Conservation (phyloP, 2,329 filamentous ascomycete species). For the Fusarium heterosporum region DNA sequence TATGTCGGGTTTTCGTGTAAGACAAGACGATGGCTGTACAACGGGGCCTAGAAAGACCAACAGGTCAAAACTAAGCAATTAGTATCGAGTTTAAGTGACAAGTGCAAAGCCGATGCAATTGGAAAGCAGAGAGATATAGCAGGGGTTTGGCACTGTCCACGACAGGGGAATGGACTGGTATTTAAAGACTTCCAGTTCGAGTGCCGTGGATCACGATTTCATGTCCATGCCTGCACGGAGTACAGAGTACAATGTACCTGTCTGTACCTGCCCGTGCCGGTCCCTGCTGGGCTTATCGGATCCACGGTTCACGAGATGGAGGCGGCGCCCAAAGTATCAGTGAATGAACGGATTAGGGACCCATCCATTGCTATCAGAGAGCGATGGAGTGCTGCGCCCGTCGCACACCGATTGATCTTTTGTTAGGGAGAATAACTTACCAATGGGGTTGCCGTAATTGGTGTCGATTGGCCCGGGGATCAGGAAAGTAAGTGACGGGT, state of each 20-base stretch:
- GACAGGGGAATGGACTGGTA: slow-evolving; percentile 33
- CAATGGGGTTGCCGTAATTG: slow-evolving; percentile 43
- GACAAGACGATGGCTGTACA: slow-evolving; percentile 30
- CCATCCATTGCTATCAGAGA: slow-evolving; percentile 39
- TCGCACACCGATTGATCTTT: slow-evolving; percentile 42
- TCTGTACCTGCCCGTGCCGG: slow-evolving; percentile 9
- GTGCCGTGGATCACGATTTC: slow-evolving; percentile 17
- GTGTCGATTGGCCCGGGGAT: slow-evolving; percentile 32
- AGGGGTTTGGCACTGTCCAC: slow-evolving; percentile 16
- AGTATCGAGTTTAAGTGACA: slow-evolving; percentile 40
- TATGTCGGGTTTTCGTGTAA: slow-evolving; percentile 29
- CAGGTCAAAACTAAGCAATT: slow-evolving; percentile 42
- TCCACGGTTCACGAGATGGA: slow-evolving; percentile 36
- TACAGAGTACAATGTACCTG: slow-evolving; percentile 2
- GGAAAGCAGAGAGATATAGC: slow-evolving; percentile 8
- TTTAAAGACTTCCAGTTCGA: slow-evolving; percentile 28
- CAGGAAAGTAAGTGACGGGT: not conserved
- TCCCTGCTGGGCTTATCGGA: slow-evolving; percentile 39
- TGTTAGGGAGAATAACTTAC: slow-evolving; percentile 42
- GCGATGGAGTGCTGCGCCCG: slow-evolving; percentile 44
- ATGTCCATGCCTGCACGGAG: slow-evolving; percentile 8
- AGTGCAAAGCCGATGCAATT: slow-evolving; percentile 28
- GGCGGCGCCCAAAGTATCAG: slow-evolving; percentile 8
- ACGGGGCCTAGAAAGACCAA: slow-evolving; percentile 34
- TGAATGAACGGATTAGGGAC: slow-evolving; percentile 16